Evolutionary conservation across 2,329 filamentous ascomycete genomes (phyloP), one percentile per base, ranked within the genome.

Genomic region (Pseudogymnoascus sp.): DNA sequence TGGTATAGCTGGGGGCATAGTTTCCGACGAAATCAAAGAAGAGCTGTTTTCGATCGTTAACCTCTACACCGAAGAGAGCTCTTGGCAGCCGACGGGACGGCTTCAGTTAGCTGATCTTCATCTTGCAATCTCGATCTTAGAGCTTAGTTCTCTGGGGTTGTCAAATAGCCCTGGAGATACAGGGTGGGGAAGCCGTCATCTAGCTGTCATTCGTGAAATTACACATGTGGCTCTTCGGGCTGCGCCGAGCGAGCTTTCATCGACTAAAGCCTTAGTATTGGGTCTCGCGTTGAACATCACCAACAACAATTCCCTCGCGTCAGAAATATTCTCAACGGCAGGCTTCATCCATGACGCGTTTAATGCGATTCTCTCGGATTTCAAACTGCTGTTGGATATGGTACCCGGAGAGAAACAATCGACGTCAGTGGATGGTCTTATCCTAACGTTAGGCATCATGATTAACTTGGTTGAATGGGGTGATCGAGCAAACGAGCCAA

Each of bases 401-500:
- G 75, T 84, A 63, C 75, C 76, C 5, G 78, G 78, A 53, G 79
- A 80, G 28, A 75, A 78, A n/a, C 79, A 84, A 61, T 73, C 79
- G 10, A 78, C 78, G 22, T 75, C 81, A 1, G 77, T 93, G 61
- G 89, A 96, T 68, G 82, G 85, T 59, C 80, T 96, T 12, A 84
- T 96, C 59, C 81, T 97, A 43, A 83, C 90, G 61, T 78, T 96
- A 40, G 93, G 91, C 0, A 85, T 91, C 22, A 84, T 93, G 75
- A 96, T 96, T 74, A 97, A 97, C 70, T 83, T 97, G 62, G 84
- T 90, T 7, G 92, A 96, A 73, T 88, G 91, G 71, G 91, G 87
- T 70, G 79, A 56, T 56, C 50, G 50, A 8, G 50, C 28, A 14
- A 35, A 56, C n/a, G 28, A 56, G 6, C 50, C 50, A 33, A 35